Evolutionary conservation across 2,329 filamentous ascomycete species (phyloP).

Genomic region (Chrysoporthe austroafricana): DNA sequence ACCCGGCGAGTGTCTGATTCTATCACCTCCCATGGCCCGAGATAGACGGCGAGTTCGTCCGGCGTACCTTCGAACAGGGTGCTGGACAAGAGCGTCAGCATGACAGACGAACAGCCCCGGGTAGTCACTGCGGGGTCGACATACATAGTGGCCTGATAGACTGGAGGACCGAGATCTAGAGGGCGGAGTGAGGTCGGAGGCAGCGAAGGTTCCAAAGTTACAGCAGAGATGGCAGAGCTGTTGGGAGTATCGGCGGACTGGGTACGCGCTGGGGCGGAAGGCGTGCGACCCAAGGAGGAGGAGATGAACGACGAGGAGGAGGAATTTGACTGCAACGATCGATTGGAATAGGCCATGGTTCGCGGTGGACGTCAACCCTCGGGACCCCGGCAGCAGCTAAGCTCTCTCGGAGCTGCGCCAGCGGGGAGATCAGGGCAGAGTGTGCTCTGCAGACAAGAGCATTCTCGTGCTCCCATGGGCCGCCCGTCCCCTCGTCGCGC

Average conservation of each 20-base stretch:
- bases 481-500: not conserved
- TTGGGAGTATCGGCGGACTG: slow-evolving; percentile 51
- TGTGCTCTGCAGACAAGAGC: slow-evolving; percentile 15
- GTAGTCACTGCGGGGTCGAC: slow-evolving; percentile 10
- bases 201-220: slow-evolving; percentile 45
- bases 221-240: slow-evolving; percentile 50
- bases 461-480: slow-evolving; percentile 20
- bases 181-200: slow-evolving; percentile 47
- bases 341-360: slow-evolving; percentile 42
- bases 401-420: slow-evolving; percentile 18
- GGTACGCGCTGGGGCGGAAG: slow-evolving; percentile 44
- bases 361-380: slow-evolving; percentile 33
- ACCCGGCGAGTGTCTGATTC: slow-evolving; percentile 52
- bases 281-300: slow-evolving; percentile 48
- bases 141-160: slow-evolving; percentile 59
- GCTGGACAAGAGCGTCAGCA: slow-evolving; percentile 38
- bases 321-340: slow-evolving; percentile 41
- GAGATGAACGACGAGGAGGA: slow-evolving; percentile 54
- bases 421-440: slow-evolving; percentile 11
- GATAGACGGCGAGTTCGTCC: slow-evolving; percentile 54
- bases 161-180: slow-evolving; percentile 56
- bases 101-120: not conserved
- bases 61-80: slow-evolving; percentile 54
- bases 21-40: slow-evolving; percentile 58
- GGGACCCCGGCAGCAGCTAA: slow-evolving; percentile 35